phyloP scores from a whole-genome alignment of 2,329 filamentous ascomycete species.

The Lasiodiplodia theobromae region DNA sequence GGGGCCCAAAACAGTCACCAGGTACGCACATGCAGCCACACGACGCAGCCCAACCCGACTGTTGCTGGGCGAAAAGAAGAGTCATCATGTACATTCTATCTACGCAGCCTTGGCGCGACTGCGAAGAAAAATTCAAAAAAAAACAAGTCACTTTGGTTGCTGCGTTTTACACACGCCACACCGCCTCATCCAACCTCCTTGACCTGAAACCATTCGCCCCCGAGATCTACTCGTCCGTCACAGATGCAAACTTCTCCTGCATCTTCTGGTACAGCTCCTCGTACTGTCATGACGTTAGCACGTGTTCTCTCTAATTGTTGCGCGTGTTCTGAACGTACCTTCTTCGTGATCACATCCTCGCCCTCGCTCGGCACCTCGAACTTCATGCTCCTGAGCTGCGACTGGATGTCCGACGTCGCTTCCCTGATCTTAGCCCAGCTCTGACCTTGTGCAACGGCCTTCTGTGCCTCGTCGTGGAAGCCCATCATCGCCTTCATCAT shows the following conservation, averaged over 20 bases:
- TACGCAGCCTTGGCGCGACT: constrained; percentile 11
- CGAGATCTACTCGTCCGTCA: constrained; percentile 81
- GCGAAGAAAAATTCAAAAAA: constrained; percentile 9
- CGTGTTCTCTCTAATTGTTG: neutral
- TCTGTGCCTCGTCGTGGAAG: constrained; percentile 97
- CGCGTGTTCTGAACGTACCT: constrained; percentile 62
- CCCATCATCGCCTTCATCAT: constrained; percentile 99
- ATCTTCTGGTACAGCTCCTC: constrained; percentile 89
- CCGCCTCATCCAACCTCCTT: constrained; percentile 14
- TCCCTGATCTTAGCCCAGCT: constrained; percentile 94
- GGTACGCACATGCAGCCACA: constrained; percentile 6
- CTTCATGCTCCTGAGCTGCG: constrained; percentile 87
- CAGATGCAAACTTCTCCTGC: constrained; percentile 96
- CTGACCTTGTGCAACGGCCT: constrained; percentile 89
- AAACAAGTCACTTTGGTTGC: constrained; percentile 2
- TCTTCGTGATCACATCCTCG: constrained; percentile 81
- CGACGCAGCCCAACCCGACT: neutral
- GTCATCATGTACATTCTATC: constrained; percentile 27
- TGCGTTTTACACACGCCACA: constrained; percentile 3
- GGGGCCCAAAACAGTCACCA: constrained; percentile 19
- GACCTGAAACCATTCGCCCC: constrained; percentile 6
- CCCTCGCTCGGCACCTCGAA: constrained; percentile 92
- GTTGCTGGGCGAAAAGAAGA: neutral
- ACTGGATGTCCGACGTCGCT: constrained; percentile 85
- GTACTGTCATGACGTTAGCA: constrained; percentile 69